Evolutionary conservation across 371 early-diverging fungal species (phyloP).

Genomic region (Lichtheimia ramosa): DNA sequence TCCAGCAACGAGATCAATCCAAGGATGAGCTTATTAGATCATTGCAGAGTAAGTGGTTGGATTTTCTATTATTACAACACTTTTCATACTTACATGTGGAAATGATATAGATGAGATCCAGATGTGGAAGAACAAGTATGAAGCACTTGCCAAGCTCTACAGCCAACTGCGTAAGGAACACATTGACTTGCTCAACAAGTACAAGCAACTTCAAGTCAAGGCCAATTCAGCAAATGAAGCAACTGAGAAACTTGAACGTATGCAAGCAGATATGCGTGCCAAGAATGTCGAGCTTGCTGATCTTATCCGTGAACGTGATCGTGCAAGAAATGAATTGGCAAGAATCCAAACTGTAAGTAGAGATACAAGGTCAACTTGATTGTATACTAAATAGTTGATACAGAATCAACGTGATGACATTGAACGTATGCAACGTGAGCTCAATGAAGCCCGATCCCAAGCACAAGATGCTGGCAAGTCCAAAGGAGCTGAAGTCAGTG

Average conservation of each 20-base stretch:
- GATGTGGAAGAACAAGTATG: constrained; percentile 91
- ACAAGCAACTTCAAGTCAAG: constrained; percentile 79
- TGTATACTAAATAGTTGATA: neutral
- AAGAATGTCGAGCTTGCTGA: constrained; percentile 84
- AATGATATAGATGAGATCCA: constrained; percentile 61
- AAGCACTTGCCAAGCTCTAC: constrained; percentile 91
- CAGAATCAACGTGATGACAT: constrained; percentile 80
- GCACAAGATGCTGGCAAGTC: constrained; percentile 77
- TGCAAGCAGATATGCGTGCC: constrained; percentile 77
- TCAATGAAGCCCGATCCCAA: constrained; percentile 72
- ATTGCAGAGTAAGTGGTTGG: constrained; percentile 61
- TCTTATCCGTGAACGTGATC: constrained; percentile 82
- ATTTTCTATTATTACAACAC: neutral
- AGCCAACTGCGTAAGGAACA: constrained; percentile 96
- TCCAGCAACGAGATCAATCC: constrained; percentile 69
- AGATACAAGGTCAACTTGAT: neutral
- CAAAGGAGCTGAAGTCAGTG: constrained; percentile 83
- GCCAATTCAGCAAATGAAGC: constrained; percentile 81
- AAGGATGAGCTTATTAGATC: constrained; percentile 77
- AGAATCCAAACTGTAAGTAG: constrained; percentile 53
- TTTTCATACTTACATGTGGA: neutral
- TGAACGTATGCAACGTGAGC: constrained; percentile 73
- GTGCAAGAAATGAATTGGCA: constrained; percentile 73
- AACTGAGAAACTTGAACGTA: constrained; percentile 69
- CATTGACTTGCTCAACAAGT: constrained; percentile 87